Conservation (phyloP, 805 yeast genomes). For the Starmerella bombicola region DNA sequence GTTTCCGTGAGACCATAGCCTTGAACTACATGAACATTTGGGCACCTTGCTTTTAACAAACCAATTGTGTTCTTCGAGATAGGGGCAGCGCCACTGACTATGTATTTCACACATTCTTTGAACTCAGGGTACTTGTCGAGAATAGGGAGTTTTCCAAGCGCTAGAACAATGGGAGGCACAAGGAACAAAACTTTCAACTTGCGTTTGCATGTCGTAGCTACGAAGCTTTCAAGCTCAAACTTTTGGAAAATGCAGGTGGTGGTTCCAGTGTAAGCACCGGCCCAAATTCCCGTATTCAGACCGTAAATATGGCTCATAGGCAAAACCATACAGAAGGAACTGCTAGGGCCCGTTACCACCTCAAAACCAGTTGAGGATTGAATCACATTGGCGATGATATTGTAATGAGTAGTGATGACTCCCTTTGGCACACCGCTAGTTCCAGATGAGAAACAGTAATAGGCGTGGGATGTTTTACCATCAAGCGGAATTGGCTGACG, state of each 20-base stretch:
- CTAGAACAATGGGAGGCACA: constrained; percentile 34
- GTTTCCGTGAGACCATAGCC: constrained; percentile 47
- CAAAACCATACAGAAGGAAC: constrained; percentile 25
- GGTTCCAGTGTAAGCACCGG: constrained; percentile 19
- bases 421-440: constrained; percentile 65
- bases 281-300: constrained; percentile 24
- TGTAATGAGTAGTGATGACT: constrained; percentile 50
- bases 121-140: constrained; percentile 36
- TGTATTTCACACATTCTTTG: constrained; percentile 30
- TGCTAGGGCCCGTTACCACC: constrained; percentile 22
- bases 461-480: constrained; percentile 19
- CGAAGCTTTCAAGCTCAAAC: constrained; percentile 28
- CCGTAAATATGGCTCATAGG: constrained; percentile 31
- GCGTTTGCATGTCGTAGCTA: constrained; percentile 24
- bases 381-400: constrained; percentile 33
- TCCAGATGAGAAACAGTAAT: constrained; percentile 28
- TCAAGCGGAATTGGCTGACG: constrained; percentile 14
- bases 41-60: constrained; percentile 12
- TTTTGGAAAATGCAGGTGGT: constrained; percentile 24
- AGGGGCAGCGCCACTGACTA: constrained; percentile 36
- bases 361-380: constrained; percentile 10
- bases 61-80: constrained; percentile 24
- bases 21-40: constrained; percentile 17
- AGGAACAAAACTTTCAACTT: constrained; percentile 33
- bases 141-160: constrained; percentile 36